Percentiles rank a stretch among this genome's conserved stretches.
Evolutionary conservation across 495 filamentous ascomycete species (phyloP).

Genomic region (Xylaria nigripes): DNA sequence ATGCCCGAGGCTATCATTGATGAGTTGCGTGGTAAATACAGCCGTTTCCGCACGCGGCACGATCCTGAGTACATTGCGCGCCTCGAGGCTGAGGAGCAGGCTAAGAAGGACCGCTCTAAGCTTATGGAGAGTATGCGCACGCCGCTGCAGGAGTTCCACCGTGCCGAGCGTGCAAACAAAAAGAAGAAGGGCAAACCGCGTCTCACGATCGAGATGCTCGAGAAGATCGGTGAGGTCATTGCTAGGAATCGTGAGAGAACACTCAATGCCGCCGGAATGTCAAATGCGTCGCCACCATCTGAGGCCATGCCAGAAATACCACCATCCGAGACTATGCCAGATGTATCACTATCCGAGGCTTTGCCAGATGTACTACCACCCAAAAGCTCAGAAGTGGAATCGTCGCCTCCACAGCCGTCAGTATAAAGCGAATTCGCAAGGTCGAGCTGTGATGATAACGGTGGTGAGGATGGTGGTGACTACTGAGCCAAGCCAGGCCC

Average conservation of each 20-base stretch:
- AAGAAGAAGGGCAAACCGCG: constrained; percentile 40
- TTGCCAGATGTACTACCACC: neutral
- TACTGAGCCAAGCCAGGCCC: neutral
- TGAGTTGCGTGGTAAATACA: constrained; percentile 81
- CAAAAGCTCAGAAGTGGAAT: constrained; percentile 1
- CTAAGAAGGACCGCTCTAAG: constrained; percentile 47
- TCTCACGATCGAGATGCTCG: constrained; percentile 53
- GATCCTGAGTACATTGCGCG: constrained; percentile 55
- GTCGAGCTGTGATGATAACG: neutral
- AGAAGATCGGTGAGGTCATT: constrained; percentile 58
- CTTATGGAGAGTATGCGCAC: constrained; percentile 47
- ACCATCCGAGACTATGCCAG: neutral
- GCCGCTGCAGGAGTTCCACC: constrained; percentile 46
- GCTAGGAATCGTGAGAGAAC: constrained; percentile 42
- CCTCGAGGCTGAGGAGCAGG: constrained; percentile 55
- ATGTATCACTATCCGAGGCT: constrained; percentile 2
- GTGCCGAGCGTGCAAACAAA: constrained; percentile 34
- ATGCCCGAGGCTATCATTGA: constrained; percentile 73
- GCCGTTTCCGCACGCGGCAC: constrained; percentile 72
- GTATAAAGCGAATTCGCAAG: neutral
- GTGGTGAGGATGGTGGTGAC: neutral
- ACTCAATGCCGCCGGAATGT: constrained; percentile 22
- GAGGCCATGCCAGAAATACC: neutral
- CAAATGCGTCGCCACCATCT: neutral
- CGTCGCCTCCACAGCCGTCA: constrained; percentile 12